Base-by-base conservation (phyloP, 148 eudicot species). In the Fagopyrum esculentum region DNA sequence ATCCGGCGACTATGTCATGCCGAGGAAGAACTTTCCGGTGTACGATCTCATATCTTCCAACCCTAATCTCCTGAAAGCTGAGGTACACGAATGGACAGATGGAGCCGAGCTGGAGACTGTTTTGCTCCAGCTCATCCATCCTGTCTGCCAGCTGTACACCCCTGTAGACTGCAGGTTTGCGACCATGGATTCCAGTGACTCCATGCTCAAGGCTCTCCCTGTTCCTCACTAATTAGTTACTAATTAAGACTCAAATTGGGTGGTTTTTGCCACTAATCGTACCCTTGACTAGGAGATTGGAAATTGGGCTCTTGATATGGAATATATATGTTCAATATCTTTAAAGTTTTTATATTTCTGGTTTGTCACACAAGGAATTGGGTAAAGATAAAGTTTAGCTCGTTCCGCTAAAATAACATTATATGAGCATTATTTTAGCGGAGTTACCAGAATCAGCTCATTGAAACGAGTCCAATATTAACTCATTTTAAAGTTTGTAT, bases 81-180 rank as follows among this genome's bases (percentile, higher is more conserved):
- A 78, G 40, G 74, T 82, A 56, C 85, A 77, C 71, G 85, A 68
- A 17, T 82, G 87, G 87, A 45, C 59, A 9, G 82, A 85, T 26
- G 85, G 87, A 0, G 75, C 46, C 4, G 81, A 82, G 9, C 74
- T 85, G 35, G 83, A 82, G 74, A 48, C 10, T 0, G 72, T 75
- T 19, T 55, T 84, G 16, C 56, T 81, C 7, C 29, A 43, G 1
- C 61, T 84, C 17, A 50, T 84, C 57, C 40, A 56, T 29, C 30
- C 10, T 50, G 26, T 45, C 19, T 3, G 75, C 45, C 15, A 60
- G 15, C 48, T 16, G 19, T 73, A 40, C n/a, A 45, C 47, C 19
- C 15, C 2, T 66, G 47, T 6, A 12, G 71, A 66, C 19, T 79
- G 77, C 73, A 82, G 79, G 80, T 45, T 73, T 52, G 78, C 73